Evolutionary conservation across 129 eudicot genomes (phyloP).

Genomic region (Flaveria linearis): DNA sequence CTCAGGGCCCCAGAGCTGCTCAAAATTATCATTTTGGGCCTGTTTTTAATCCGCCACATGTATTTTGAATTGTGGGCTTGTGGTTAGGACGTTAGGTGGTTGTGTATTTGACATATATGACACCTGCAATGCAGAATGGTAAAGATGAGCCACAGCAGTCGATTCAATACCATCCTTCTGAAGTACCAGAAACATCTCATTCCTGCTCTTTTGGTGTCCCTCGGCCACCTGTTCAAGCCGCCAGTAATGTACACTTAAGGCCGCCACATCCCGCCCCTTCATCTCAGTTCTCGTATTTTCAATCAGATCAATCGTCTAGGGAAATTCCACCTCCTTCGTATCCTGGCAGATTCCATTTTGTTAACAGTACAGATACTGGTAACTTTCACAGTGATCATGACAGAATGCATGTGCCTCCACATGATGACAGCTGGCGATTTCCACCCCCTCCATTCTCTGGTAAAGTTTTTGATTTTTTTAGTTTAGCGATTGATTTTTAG

Average conservation of each 20-base stretch:
- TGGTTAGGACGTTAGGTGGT: too few species aligned
- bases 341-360: constrained; percentile 58
- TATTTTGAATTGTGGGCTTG: background rate
- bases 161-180: constrained; percentile 37
- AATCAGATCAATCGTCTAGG: constrained; percentile 59
- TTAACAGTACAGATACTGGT: constrained; percentile 51
- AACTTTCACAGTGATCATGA: constrained; percentile 67
- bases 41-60: background rate
- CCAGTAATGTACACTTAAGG: constrained; percentile 46
- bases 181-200: constrained; percentile 42
- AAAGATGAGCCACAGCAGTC: constrained; percentile 37
- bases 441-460: constrained; percentile 65
- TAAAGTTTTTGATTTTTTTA: constrained; percentile 27
- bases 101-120: background rate
- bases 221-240: constrained; percentile 43
- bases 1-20: background rate
- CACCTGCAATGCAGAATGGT: constrained; percentile 43
- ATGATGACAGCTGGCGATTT: constrained; percentile 77
- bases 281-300: constrained; percentile 79
- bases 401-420: constrained; percentile 53
- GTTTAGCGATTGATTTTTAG: background rate
- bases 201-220: constrained; percentile 41
- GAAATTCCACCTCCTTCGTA: constrained; percentile 66
- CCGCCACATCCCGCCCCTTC: constrained; percentile 90
- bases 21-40: background rate